Evolutionary conservation across 352 stramenopile species (phyloP), one percentile per base, ranked within the genome.

Genomic region (Pythium phragmiticola): DNA sequence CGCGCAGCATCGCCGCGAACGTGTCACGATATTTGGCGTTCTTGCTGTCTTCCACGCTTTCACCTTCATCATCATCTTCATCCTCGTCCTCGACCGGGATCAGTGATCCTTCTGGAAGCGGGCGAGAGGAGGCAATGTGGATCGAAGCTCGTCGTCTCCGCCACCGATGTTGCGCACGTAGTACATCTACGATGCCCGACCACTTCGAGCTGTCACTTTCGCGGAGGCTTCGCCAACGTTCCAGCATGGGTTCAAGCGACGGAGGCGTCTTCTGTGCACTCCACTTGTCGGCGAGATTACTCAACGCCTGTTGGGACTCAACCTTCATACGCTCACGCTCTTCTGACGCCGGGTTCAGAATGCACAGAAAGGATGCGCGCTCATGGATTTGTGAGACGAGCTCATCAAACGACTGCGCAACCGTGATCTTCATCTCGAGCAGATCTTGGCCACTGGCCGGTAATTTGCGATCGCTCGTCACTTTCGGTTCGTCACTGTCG

Each of bases 241-340:
- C 87, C 33, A 94, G 76, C 85, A 96, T 94, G 9, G 87, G 87
- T 42, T 96, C 81, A 33, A 96, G 62, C 1, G 80, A 92, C 14
- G 87, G 87, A 30, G 84, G 84, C 1, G 87, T 92, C 47, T 89
- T 91, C 49, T 94, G 80, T 2, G 84, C 60, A 57, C 83, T 92
- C 87, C 87, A 95, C 37, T 95, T 95, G 48, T 95, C 84, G 11
- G 87, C 87, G 34, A 95, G 64, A 50, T 95, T 91, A 42, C 83
- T 89, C 1, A 95, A 64, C 2, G 87, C 87, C 28, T 82, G 53
- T 41, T 94, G 84, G 0, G 87, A 95, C 48, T 92, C 81, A 4
- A 76, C 63, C 34, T 80, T 76, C 23, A 92, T 66, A 21, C 75
- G 78, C 7, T 88, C 80, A 28, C 69, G 73, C 48, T 91, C 84